A percentile compares a stretch with the other conserved stretches of the same genome.
Conservation (phyloP, 306 rosid genomes). For the Prinsepia uniflora region DNA sequence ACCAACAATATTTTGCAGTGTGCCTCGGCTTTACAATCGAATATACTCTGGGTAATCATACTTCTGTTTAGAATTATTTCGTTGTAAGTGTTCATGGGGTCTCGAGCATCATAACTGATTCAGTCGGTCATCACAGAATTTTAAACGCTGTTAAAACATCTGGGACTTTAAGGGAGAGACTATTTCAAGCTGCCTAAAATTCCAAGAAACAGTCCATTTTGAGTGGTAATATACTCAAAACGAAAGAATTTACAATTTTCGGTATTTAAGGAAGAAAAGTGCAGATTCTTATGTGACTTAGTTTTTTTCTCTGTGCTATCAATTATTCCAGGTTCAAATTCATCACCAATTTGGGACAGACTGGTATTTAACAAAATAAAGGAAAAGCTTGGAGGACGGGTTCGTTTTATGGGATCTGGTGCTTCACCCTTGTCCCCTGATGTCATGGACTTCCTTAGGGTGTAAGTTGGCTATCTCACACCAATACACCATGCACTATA, state of each 20-base stretch:
- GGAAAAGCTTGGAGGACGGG: slow-evolving; percentile 81
- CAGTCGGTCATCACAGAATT: slow-evolving; percentile 46
- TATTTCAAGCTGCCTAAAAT: slow-evolving; percentile 78
- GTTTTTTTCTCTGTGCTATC: neutral
- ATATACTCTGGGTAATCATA: slow-evolving; percentile 75
- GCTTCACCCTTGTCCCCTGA: slow-evolving; percentile 92
- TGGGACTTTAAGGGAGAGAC: slow-evolving; percentile 70
- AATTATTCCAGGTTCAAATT: slow-evolving; percentile 48
- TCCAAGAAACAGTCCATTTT: slow-evolving; percentile 73
- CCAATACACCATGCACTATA: slow-evolving; percentile 5
- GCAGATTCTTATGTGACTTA: neutral
- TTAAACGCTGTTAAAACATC: slow-evolving; percentile 63
- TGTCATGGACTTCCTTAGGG: slow-evolving; percentile 77
- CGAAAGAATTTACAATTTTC: neutral
- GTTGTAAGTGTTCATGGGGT: slow-evolving; percentile 11
- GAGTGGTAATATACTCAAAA: slow-evolving; percentile 36
- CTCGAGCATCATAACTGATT: slow-evolving; percentile 9
- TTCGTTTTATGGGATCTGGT: slow-evolving; percentile 73
- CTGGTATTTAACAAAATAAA: slow-evolving; percentile 83
- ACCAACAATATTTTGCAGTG: slow-evolving; percentile 86
- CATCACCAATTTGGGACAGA: slow-evolving; percentile 82
- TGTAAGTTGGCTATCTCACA: slow-evolving; percentile 48
- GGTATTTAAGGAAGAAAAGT: too few species aligned
- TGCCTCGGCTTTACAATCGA: slow-evolving; percentile 85
- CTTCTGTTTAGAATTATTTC: slow-evolving; percentile 5